Evolutionary conservation across 225 moss, liverwort and hornwort genomes (phyloP), one percentile per base, ranked within the genome.

Genomic region (Bryoerythrophyllum caledonicum): DNA sequence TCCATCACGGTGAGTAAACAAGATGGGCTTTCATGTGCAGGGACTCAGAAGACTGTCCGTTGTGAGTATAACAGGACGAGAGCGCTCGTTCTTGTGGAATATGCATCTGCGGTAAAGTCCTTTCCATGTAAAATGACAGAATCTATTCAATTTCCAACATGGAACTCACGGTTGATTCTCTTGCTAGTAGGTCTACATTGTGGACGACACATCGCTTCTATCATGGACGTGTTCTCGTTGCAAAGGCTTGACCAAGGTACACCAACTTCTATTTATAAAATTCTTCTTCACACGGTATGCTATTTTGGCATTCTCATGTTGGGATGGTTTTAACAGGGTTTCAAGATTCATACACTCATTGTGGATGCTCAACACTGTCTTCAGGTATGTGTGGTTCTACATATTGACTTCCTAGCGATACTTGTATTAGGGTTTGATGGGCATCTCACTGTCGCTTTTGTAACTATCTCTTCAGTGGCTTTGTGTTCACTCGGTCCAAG

Each of bases 161-260:
- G 73, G 28, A 60, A 46, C 37, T 78, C 32, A 48, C 49, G 24
- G 9, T 67, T 61, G 71, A 26, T 78, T 74, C 52, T 67, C 43
- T 72, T 63, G 65, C 70, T 65, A 92, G 92, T 62, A 92, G 92
- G 92, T 90, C 28, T 99, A 99, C 74, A 81, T 86, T 65, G 83
- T 87, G 63, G 81, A 91, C 76, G 74, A 87, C 44, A 60, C 37
- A 63, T 79, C 81, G 14, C 86, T 95, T 65, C 54, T 88, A 70
- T 81, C 90, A 61, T 95, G 99, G 95, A 93, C 77, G 32, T 99
- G 99, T 76, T 93, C 97, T 70, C 87, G 90, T 74, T 99, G 99
- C 83, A 71, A 85, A 17, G 99, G 93, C 72, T 83, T 99, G 68
- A 99, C 93, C 63, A 88, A 87, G 83, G 92, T 90, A 76, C 20